Conservation (phyloP, 768 basidiomycete genomes). For the Leccinum sublutescens region DNA sequence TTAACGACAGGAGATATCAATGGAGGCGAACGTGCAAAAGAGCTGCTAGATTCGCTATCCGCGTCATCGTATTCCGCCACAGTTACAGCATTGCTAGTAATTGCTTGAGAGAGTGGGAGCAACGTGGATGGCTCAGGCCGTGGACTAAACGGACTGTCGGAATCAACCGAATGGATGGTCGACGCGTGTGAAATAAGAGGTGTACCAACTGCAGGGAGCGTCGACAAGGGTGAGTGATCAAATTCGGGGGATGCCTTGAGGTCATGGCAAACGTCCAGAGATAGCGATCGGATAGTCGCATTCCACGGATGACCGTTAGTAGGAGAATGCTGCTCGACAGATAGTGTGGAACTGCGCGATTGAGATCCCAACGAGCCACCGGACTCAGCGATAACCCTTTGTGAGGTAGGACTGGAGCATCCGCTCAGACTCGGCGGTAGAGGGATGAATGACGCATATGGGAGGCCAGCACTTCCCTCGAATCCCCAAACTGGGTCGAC, state of each 20-base stretch:
- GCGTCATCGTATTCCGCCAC: conserved; percentile 11
- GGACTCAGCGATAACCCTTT: conserved; percentile 18
- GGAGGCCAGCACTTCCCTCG: conserved; percentile 15
- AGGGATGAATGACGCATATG: conserved; percentile 30
- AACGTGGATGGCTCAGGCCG: conserved; percentile 22
- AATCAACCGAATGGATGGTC: conserved; percentile 14
- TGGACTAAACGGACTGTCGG: conserved; percentile 30
- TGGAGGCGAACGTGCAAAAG: conserved; percentile 29
- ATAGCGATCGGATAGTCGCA: conserved; percentile 4
- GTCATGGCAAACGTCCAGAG: conserved; percentile 8
- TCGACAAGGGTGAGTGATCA: conserved; percentile 33
- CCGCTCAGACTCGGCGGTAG: conserved; percentile 32
- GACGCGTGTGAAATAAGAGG: conserved; percentile 19
- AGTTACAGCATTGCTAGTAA: neutral
- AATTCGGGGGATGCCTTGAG: conserved; percentile 17
- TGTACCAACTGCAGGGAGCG: conserved; percentile 30
- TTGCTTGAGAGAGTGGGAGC: conserved; percentile 22
- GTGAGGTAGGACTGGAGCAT: conserved; percentile 32
- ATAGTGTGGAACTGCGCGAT: conserved; percentile 32
- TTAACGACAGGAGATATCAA: conserved; percentile 29
- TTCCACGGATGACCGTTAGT: conserved; percentile 17
- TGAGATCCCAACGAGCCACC: conserved; percentile 18
- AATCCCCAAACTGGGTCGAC: conserved; percentile 26
- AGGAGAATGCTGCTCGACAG: conserved; percentile 29
- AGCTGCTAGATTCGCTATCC: conserved; percentile 21